Base-by-base conservation (phyloP, 1,284 basidiomycete genomes). In the Ustilago esculenta region DNA sequence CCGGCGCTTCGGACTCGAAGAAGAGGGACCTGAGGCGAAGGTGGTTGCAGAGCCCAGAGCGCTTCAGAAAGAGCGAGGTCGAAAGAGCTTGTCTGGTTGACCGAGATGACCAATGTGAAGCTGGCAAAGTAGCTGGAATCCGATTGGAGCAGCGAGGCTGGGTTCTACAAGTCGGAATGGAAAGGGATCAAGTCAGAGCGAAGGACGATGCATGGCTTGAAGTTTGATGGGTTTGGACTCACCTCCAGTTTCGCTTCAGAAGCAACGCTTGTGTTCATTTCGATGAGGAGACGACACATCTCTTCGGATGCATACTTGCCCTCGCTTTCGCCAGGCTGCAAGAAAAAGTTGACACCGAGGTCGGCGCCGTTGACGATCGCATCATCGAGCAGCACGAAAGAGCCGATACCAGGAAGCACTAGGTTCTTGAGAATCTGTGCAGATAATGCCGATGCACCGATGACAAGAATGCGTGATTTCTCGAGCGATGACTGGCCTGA, bases 301-400 rank as follows among this genome's bases (percentile, higher is more conserved):
- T 97, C 92, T 53, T 87, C 82, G 0, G 94, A 93, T 40, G 92
- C 88, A 46, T 86, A 85, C 80, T 89, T 90, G 9, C 92, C 93
- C 49, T 96, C 85, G 71, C 90, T 91, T 21, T 87, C 84, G 0
- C 86, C 85, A 8, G 61, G 53, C 48, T 92, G 88, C 21, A 98
- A 85, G 84, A 98, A 98, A 85, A 98, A 98, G 85, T 98, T 98
- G 85, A 93, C 92, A 0, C 93, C 93, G 0, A 92, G 88, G 76
- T 98, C 94, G 45, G 89, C 87, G 4, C 88, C 85, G 1, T 87
- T 85, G 15, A 90, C 89, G 24, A 81, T 74, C 1, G 84, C 81
- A 39, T 86, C 82, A 72, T 95, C 93, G 54, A 95, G 86, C 81
- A 98, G 87, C 37, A 92, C 92, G 81, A 97, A 95, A 78, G 90